Conservation (phyloP, 139 green algal species). For the Zygnema circumcarinatum region DNA sequence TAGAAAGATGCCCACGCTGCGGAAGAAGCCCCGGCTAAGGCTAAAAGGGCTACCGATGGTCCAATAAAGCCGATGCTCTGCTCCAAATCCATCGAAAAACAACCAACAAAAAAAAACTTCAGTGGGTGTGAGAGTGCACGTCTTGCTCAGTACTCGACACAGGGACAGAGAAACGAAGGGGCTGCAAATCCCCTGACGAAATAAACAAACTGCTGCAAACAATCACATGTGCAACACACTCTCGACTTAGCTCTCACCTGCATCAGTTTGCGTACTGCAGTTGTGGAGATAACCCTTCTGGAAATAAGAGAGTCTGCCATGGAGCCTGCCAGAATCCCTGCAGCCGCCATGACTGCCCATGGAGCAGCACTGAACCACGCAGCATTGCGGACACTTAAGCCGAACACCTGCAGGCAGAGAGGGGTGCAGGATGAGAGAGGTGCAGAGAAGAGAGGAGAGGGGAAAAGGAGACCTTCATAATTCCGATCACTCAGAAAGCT, state of each 20-base stretch:
- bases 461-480: background rate
- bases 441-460: too few species aligned
- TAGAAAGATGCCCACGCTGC: background rate
- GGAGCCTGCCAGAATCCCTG: conserved; percentile 42
- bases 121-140: too few species aligned
- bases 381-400: conserved; percentile 47
- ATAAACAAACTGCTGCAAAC: too few species aligned
- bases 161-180: too few species aligned
- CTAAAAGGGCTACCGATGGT: conserved; percentile 14
- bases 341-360: conserved; percentile 65
- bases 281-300: conserved; percentile 26
- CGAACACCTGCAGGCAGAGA: conserved; percentile 39
- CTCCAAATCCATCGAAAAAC: background rate
- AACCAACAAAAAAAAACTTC: too few species aligned
- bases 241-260: conserved; percentile 62
- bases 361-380: conserved; percentile 61
- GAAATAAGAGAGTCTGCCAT: conserved; percentile 59
- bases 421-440: too few species aligned
- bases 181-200: too few species aligned
- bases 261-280: conserved; percentile 65
- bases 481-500: background rate
- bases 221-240: too few species aligned
- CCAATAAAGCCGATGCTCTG: conserved; percentile 43
- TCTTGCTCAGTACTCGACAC: too few species aligned
- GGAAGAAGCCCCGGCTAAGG: background rate